Evolutionary conservation across 345 rosid genomes (phyloP), one percentile per base, ranked within the genome.

Genomic region (Gossypium ekmanianum): DNA sequence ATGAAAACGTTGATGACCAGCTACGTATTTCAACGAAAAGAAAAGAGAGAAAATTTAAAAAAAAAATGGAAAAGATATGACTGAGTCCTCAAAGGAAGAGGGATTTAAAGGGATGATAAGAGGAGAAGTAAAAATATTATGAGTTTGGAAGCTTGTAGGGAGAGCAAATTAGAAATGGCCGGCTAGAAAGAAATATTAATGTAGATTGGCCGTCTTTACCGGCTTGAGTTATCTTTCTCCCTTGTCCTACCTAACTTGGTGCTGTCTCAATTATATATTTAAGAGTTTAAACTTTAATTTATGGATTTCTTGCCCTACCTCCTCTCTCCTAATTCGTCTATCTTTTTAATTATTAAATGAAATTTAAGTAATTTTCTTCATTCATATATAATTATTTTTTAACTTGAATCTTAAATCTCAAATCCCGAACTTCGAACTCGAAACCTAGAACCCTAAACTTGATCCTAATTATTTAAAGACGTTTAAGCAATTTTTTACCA

Each of bases 171-270:
- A 61, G 22, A 13, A 26, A 24, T 24, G 26, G 68, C 68, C 76
- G 76, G 57, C 57, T 45, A 16, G 4, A 11, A 22, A 51, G 48
- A 47, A 44, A 12, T 59, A 24, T 17, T 9, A 5, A 34, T 34
- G 52, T 59, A 26, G 4, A 44, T 44, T 73, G 45, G 68, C 76
- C 76, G 76, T 2, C 56, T 73, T 72, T 73, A 73, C 68, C 76
- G 76, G 68, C 76, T 44, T 14, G 9, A 59, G 26, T 5, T 7
- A 13, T 16, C 39, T 58, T 41, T 55, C 67, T 20, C 34, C 11
- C 44, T 61, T 44, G 68, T 73, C 76, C 61, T 59, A 45, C 56
- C 55, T 26, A 70, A 70, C 61, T 34, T 1, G 14, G 27, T 9
- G 73, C 27, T 51, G 47, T 52, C n/a, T 27, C 17, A 47, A 45